Evolutionary conservation across 179 eudicot species (phyloP).

Genomic region (Silene vulgaris): DNA sequence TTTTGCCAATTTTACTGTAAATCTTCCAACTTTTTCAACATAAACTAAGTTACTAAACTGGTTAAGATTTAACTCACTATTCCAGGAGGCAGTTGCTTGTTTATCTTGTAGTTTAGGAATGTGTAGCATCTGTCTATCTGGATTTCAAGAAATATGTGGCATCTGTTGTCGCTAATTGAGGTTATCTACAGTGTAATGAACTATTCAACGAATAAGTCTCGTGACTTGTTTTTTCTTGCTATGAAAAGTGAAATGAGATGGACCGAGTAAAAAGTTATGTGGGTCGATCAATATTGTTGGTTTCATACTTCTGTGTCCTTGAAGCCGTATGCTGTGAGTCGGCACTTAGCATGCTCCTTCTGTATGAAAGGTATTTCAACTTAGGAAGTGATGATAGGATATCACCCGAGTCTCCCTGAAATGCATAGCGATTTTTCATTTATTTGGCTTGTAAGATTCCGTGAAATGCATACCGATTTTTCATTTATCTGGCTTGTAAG

Average conservation of each 20-base stretch:
- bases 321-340: too few relatives aligned
- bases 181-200: background rate
- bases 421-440: too few relatives aligned
- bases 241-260: background rate
- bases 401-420: too few relatives aligned
- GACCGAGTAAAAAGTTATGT: too few relatives aligned
- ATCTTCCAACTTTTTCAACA: background rate
- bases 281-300: too few relatives aligned
- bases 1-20: slow-evolving; percentile 13
- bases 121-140: background rate
- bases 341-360: too few relatives aligned
- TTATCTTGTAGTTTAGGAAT: background rate
- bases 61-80: background rate
- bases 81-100: background rate
- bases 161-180: background rate
- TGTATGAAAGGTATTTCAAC: background rate
- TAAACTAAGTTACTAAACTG: background rate
- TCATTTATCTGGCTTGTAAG: too few relatives aligned
- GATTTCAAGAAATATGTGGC: background rate
- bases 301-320: too few relatives aligned
- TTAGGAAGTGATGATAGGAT: background rate
- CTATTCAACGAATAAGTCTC: background rate
- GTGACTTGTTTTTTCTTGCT: background rate
- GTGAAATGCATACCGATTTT: too few relatives aligned
- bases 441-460: too few relatives aligned